Conservation (phyloP, 106 monocot species). For the Dendrobium nobile region DNA sequence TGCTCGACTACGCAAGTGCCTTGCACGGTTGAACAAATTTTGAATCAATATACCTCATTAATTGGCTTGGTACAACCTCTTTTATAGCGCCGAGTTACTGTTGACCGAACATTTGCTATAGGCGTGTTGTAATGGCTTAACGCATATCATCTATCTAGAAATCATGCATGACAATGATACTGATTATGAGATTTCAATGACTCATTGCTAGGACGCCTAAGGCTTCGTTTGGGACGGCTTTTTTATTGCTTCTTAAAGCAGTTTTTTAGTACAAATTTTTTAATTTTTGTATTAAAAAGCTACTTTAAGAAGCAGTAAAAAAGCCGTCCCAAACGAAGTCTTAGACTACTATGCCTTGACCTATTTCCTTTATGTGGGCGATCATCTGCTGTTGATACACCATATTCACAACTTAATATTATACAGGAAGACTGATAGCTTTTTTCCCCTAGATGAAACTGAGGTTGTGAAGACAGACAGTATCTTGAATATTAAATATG, state of each 20-base stretch:
- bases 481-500: constrained; percentile 73
- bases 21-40: not conserved
- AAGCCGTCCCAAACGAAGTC: no score
- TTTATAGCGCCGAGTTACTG: not conserved
- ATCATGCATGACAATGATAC: not conserved
- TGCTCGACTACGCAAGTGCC: not conserved
- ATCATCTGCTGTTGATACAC: no score
- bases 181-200: not conserved
- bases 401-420: no score
- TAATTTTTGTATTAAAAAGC: no score
- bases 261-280: no score
- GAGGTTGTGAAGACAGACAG: constrained; percentile 45
- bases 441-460: constrained; percentile 33
- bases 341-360: no score
- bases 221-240: no score
- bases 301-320: no score
- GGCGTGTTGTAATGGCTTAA: not conserved
- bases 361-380: no score
- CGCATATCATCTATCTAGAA: not conserved
- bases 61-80: no score
- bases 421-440: not conserved
- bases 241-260: no score
- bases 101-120: not conserved
- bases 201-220: not conserved
- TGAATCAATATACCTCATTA: not conserved